phyloP scores from a whole-genome alignment of 305 asterid genomes.

The Fraxinus dipetala region DNA sequence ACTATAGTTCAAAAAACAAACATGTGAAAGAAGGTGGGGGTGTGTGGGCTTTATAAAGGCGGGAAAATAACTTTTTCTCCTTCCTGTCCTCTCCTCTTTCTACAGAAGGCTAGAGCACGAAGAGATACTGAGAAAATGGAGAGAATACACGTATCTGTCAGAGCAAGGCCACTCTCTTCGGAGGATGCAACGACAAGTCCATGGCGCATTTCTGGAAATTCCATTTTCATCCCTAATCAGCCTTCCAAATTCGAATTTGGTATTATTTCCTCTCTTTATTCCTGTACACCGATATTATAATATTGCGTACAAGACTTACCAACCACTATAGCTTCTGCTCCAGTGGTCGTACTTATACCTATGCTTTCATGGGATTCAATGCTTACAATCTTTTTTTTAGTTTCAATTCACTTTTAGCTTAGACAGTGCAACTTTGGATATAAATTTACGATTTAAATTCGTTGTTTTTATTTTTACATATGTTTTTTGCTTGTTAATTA shows the following conservation, averaged over 20 bases:
- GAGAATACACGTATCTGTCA: constrained; percentile 78
- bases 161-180: constrained; percentile 70
- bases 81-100: not conserved
- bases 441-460: not conserved
- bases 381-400: not conserved
- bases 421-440: not conserved
- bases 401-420: not conserved
- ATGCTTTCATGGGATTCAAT: not conserved
- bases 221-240: constrained; percentile 62
- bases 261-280: constrained; percentile 14
- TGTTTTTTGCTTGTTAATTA: constrained; percentile 16
- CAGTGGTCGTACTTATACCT: not conserved
- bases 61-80: constrained; percentile 20
- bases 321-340: not conserved
- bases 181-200: constrained; percentile 79
- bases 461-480: not conserved
- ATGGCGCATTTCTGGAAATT: constrained; percentile 67
- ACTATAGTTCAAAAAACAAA: not conserved
- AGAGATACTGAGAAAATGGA: constrained; percentile 44
- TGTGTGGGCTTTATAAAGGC: constrained; percentile 1
- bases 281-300: not conserved
- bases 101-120: not conserved
- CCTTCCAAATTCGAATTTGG: constrained; percentile 79
- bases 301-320: not conserved
- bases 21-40: not conserved